Evolutionary conservation across 1,284 basidiomycete genomes (phyloP), one percentile per base, ranked within the genome.

Genomic region (Naganishia sp.): DNA sequence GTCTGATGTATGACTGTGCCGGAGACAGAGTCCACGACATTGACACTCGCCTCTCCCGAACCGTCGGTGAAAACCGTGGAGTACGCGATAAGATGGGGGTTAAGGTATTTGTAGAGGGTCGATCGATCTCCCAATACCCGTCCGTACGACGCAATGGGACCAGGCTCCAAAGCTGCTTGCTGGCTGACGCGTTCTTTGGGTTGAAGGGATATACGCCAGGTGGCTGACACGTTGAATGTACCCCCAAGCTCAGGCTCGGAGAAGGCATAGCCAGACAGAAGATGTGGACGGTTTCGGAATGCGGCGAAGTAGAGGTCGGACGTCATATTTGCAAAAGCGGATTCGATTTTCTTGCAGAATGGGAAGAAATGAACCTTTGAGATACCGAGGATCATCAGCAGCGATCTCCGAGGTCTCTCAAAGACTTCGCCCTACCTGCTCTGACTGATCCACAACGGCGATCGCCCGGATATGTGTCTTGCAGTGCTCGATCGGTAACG

Each of bases 31-130:
- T 97, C 92, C 21, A 96, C 72, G 7, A 96, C 79, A 72, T 90
- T 89, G 10, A 96, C 74, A 1, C 85, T 85, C 71, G 89, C 75
- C 18, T 61, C 47, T 1, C 67, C 69, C 3, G 43, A 53, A 1
- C 55, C 53, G 7, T 73, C 68, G 7, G 77, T 74, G 5, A 82
- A 78, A 5, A 83, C 78, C 17, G 88, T 90, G 7, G 88, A 81
- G 32, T 92, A 81, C 28, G 88, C 85, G 49, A 88, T 82, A 18
- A 92, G 74, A 71, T 92, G 86, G 6, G 90, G 89, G 76, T 95
- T 95, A 69, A 97, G 84, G 76, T 95, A 96, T 81, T 98, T 98
- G 84, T 96, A 95, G 63, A 97, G 78, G 46, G 93, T 94, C 32
- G 86, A 86, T 66, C 94, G 86, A 77, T 96, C 88, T 6, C 90